Conservation (phyloP, 352 stramenopile genomes). For the Pythium brachiatum region DNA sequence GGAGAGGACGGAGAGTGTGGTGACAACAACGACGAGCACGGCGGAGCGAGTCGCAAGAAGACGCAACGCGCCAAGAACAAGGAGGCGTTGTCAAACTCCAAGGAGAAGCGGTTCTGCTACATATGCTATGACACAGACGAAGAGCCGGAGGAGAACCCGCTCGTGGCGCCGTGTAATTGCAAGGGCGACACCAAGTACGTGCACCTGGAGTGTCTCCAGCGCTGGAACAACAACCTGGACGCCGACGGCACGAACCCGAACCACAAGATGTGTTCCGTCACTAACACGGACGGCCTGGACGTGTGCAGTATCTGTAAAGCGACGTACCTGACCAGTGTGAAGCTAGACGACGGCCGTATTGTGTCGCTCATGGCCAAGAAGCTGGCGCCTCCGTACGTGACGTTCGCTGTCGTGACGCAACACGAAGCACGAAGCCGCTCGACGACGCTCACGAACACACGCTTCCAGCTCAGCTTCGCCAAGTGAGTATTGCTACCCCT, state of each 20-base stretch:
- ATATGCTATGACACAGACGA: conserved; percentile 93
- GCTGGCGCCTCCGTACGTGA: conserved; percentile 86
- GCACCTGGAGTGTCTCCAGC: conserved; percentile 90
- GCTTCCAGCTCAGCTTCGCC: conserved; percentile 91
- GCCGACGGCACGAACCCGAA: conserved; percentile 75
- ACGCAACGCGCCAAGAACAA: conserved; percentile 24
- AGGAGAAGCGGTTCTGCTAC: conserved; percentile 84
- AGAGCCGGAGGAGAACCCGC: conserved; percentile 78
- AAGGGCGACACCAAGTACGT: conserved; percentile 93
- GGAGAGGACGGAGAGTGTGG: conserved; percentile 7
- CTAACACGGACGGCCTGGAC: conserved; percentile 85
- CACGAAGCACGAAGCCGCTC: conserved; percentile 83
- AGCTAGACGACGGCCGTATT: conserved; percentile 79
- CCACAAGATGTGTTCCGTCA: conserved; percentile 88
- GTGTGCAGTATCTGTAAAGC: conserved; percentile 91
- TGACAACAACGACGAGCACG: background rate
- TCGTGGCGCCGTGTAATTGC: conserved; percentile 89
- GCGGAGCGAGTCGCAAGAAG: conserved; percentile 15
- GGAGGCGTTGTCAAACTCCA: conserved; percentile 40
- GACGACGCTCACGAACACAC: conserved; percentile 87
- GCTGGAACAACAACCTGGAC: conserved; percentile 90
- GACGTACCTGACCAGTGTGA: conserved; percentile 88
- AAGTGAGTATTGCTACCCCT: conserved; percentile 81
- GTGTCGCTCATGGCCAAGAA: conserved; percentile 88
- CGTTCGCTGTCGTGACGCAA: conserved; percentile 90